Percentiles rank a stretch among this genome's conserved stretches.
These are phyloP conservation scores for Leptodermis oblonga DNA, from an alignment of 257 asterid species.

Conservation along the genomic window DNA sequence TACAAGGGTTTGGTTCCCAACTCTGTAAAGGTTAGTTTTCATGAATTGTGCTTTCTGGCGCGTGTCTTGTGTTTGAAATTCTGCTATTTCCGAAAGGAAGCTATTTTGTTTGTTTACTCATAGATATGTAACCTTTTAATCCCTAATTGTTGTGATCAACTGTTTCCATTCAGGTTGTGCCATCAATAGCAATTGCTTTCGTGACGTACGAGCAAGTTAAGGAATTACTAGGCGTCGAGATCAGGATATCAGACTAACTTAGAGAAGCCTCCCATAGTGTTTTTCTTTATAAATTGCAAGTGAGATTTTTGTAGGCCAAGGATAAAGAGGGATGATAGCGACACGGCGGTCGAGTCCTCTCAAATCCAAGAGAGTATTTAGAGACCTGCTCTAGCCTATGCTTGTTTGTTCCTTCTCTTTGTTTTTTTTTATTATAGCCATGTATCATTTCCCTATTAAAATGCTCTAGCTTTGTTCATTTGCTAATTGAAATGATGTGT, in stretches of 20 bases:
- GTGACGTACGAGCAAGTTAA: conserved; percentile 95
- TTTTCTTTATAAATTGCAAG: conserved; percentile 13
- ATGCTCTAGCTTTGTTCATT: conserved; percentile 10
- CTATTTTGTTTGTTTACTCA: no score
- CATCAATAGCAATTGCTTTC: conserved; percentile 87
- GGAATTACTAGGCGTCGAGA: conserved; percentile 75
- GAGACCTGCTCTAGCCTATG: conserved; percentile 15
- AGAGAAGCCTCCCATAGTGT: conserved; percentile 20
- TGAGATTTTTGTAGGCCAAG: conserved; percentile 45
- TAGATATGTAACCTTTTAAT: no score
- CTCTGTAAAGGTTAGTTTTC: conserved; percentile 83
- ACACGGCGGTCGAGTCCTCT: conserved; percentile 12
- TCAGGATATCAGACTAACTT: conserved; percentile 75
- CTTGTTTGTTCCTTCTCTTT: conserved; percentile 19
- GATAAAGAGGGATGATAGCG: conserved; percentile 22
- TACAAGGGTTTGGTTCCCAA: conserved; percentile 98
- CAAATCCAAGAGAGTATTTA: conserved; percentile 11
- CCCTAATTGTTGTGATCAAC: conserved; percentile 3
- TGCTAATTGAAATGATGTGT: conserved; percentile 14
- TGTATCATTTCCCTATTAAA: conserved; percentile 5
- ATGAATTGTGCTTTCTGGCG: background rate
- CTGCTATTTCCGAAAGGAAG: background rate
- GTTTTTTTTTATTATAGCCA: background rate
- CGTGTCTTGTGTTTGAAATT: background rate
- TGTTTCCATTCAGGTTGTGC: conserved; percentile 62